Conservation (phyloP, 345 rosid species). For the Populus euphratica region DNA sequence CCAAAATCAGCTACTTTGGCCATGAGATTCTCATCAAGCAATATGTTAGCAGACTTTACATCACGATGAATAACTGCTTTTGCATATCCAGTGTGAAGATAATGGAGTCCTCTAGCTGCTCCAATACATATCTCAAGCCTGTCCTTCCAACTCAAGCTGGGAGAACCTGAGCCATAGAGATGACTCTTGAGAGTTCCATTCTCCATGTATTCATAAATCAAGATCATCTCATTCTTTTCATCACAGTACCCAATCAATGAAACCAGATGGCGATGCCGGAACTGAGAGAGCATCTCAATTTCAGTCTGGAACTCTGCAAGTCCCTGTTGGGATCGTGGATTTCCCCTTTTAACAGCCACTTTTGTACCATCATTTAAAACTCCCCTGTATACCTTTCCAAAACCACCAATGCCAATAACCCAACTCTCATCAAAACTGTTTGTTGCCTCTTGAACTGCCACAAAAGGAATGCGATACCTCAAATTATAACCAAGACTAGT, state of each 20-base stretch:
- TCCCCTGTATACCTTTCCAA: slow-evolving; percentile 35
- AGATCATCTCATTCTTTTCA: slow-evolving; percentile 35
- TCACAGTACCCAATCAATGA: slow-evolving; percentile 34
- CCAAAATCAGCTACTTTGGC: slow-evolving; percentile 53
- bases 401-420: slow-evolving; percentile 38
- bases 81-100: slow-evolving; percentile 29
- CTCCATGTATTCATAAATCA: slow-evolving; percentile 38
- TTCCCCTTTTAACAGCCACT: slow-evolving; percentile 34
- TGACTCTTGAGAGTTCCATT: slow-evolving; percentile 34
- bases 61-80: slow-evolving; percentile 32
- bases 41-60: slow-evolving; percentile 32
- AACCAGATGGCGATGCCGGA: slow-evolving; percentile 36
- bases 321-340: slow-evolving; percentile 34
- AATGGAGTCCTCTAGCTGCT: slow-evolving; percentile 28
- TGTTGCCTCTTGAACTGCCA: slow-evolving; percentile 32
- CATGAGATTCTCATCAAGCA: slow-evolving; percentile 27
- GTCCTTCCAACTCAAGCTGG: slow-evolving; percentile 27
- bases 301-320: slow-evolving; percentile 36
- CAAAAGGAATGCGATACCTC: slow-evolving; percentile 30
- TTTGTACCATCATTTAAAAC: slow-evolving; percentile 16
- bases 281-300: slow-evolving; percentile 35
- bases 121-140: slow-evolving; percentile 35
- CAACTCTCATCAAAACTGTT: slow-evolving; percentile 31
- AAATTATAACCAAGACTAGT: slow-evolving; percentile 14
- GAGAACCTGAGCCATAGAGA: slow-evolving; percentile 26